Conservation (phyloP, 306 rosid genomes). For the Medicago ruthenica region DNA sequence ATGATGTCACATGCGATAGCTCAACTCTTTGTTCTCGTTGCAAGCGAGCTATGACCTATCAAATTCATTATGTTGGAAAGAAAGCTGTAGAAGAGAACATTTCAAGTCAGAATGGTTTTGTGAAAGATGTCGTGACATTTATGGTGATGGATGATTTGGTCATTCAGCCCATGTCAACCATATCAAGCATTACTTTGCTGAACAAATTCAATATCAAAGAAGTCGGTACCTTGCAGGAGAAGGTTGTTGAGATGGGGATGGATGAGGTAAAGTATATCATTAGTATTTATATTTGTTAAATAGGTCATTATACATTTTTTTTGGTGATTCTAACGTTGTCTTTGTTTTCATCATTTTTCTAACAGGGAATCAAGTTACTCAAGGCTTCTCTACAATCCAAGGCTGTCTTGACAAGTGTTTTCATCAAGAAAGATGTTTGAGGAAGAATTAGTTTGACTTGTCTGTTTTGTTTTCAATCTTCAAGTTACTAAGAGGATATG, state of each 20-base stretch:
- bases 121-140: neutral
- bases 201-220: conserved; percentile 48
- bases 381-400: conserved; percentile 35
- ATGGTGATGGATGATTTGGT: neutral
- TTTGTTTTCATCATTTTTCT: neutral
- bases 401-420: conserved; percentile 25
- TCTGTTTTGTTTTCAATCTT: neutral
- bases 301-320: no score
- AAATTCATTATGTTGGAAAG: neutral
- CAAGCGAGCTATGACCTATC: neutral
- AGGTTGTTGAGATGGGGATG: conserved; percentile 40
- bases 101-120: neutral
- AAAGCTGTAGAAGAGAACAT: neutral
- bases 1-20: neutral
- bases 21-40: neutral
- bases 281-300: neutral
- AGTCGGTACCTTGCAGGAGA: conserved; percentile 44
- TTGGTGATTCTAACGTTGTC: neutral
- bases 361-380: conserved; percentile 19
- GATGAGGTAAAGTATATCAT: conserved; percentile 30
- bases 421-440: conserved; percentile 12
- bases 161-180: neutral
- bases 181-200: conserved; percentile 17
- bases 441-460: neutral
- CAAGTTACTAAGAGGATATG: neutral